Base-by-base conservation (phyloP, 352 stramenopile species). In the Phytophthora macrochlamydospora region DNA sequence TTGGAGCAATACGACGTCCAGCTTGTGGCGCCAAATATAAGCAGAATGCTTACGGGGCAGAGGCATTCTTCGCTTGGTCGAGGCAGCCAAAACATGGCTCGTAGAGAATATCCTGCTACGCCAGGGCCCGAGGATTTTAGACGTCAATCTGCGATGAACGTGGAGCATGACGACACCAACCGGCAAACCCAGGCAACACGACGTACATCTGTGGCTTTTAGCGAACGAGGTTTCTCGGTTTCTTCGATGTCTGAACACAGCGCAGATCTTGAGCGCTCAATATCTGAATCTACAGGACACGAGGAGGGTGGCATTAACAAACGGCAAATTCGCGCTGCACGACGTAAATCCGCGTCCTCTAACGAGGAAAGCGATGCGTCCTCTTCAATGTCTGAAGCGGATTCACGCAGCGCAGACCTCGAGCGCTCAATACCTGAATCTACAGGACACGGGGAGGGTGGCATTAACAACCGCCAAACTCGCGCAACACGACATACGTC, bases 1-100 rank as follows among this genome's bases (percentile, higher is more conserved):
- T 9, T 62, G 13, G 62, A 76, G 11, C 69, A 80, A 50, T 81
- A 78, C 40, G 65, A 79, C n/a, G 57, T 78, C 9, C 69, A 82
- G 43, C 40, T 81, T 7, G 60, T 73, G 3, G 67, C 66, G 14
- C 72, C 72, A 43, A 69, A 70, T 31, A 75, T 82, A 43, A 76
- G 65, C 24, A 73, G 59, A 65, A 82, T 75, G 62, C 33, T 62
- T n/a, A 69, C 61, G 31, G 54, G 53, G 56, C 50, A 65, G 13
- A 51, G 33, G 13, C 37, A 37, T 31, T 51, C 33, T 44, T 71
- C 60, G 54, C 52, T 65, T 62, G 51, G 45, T 49, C 57, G 52
- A 4, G 71, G 69, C 46, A 62, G 55, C 29, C 65, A 73, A 50
- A 40, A 24, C 24, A 3, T 59, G 32, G 40, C 33, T 55, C 52